A percentile compares a stretch with the other conserved stretches of the same genome.
phyloP scores from a whole-genome alignment of 441 rosid species.

The Macaranga tanarius region DNA sequence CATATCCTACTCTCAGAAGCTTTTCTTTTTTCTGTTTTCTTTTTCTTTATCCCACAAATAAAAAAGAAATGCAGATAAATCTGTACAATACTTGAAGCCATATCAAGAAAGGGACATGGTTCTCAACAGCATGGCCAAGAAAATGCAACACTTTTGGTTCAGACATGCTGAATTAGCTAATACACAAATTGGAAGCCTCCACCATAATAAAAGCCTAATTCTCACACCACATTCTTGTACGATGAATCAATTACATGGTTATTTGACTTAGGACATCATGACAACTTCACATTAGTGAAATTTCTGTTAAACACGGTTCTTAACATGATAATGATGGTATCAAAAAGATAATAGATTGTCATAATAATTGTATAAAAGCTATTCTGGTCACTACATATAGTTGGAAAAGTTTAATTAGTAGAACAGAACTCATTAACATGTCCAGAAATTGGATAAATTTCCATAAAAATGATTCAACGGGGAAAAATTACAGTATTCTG shows the following conservation, averaged over 20 bases:
- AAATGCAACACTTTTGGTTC: neutral
- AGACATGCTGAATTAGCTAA: neutral
- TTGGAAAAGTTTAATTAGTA: neutral
- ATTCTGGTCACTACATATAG: neutral
- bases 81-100: neutral
- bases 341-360: neutral
- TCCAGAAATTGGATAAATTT: neutral
- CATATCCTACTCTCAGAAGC: constrained; percentile 10
- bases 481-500: neutral
- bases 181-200: neutral
- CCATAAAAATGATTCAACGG: neutral
- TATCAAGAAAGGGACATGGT: neutral
- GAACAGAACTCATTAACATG: constrained; percentile 10
- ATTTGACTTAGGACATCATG: neutral
- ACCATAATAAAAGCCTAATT: neutral
- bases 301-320: neutral
- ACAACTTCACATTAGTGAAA: neutral
- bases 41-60: neutral
- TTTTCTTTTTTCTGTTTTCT: neutral
- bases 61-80: neutral
- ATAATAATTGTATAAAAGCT: neutral
- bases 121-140: neutral
- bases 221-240: neutral
- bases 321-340: neutral
- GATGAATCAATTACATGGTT: neutral